phyloP scores from a whole-genome alignment of 805 yeast genomes.

The Candida endomychidarum region DNA sequence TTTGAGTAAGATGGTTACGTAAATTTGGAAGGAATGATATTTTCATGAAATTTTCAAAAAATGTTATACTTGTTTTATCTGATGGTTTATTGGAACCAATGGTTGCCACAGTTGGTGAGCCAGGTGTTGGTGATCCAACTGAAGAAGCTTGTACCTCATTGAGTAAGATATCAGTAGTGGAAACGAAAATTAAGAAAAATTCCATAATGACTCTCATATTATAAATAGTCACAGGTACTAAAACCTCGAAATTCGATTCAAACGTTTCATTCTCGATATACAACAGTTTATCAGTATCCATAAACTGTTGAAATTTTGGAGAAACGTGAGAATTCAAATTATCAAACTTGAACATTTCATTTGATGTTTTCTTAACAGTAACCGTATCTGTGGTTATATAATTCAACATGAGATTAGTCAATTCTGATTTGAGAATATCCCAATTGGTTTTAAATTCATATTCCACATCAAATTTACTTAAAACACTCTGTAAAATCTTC shows the following conservation, averaged over 20 bases:
- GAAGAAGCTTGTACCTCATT: background rate
- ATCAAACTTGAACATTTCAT: slow-evolving; percentile 31
- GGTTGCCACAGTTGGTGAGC: background rate
- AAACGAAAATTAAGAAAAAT: slow-evolving; percentile 65
- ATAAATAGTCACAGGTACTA: slow-evolving; percentile 69
- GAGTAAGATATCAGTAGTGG: slow-evolving; percentile 43
- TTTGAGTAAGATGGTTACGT: slow-evolving; percentile 47
- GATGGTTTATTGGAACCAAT: slow-evolving; percentile 10
- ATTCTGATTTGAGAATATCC: slow-evolving; percentile 33
- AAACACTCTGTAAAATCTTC: slow-evolving; percentile 61
- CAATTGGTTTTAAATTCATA: slow-evolving; percentile 28
- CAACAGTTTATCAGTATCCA: slow-evolving; percentile 24
- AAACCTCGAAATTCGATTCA: slow-evolving; percentile 55
- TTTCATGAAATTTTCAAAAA: slow-evolving; percentile 66
- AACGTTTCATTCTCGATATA: slow-evolving; percentile 62
- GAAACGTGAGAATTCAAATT: slow-evolving; percentile 21
- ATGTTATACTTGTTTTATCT: slow-evolving; percentile 29
- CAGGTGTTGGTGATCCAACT: background rate
- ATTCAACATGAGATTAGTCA: slow-evolving; percentile 29
- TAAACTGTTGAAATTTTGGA: slow-evolving; percentile 12
- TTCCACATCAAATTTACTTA: slow-evolving; percentile 30
- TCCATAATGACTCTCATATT: slow-evolving; percentile 80
- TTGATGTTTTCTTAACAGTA: slow-evolving; percentile 16
- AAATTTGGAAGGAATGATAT: slow-evolving; percentile 63
- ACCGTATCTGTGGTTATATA: slow-evolving; percentile 30